These are phyloP conservation scores for Chionographis japonica DNA, from an alignment of 106 monocot genomes.

Conservation along the genomic window DNA sequence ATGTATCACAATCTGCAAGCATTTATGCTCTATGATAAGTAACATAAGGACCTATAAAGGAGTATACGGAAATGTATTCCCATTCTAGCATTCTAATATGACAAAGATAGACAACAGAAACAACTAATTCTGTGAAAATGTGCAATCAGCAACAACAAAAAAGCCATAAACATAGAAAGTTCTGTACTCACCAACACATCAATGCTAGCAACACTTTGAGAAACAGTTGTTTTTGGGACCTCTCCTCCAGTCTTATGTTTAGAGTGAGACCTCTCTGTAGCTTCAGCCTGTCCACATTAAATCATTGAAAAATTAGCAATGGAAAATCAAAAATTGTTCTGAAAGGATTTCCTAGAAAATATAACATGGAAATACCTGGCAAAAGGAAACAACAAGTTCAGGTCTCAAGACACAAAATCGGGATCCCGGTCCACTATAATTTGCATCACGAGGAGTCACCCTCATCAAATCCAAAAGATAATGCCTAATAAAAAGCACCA, in stretches of 20 bases:
- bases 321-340: neutral
- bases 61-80: too few relatives aligned
- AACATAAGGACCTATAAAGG: too few relatives aligned
- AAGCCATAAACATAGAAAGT: conserved; percentile 4
- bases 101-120: neutral
- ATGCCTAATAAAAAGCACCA: conserved; percentile 45
- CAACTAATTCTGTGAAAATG: neutral
- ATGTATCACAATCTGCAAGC: too few relatives aligned
- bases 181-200: conserved; percentile 24
- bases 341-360: neutral
- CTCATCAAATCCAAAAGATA: conserved; percentile 99
- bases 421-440: conserved; percentile 71
- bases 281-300: conserved; percentile 45
- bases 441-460: conserved; percentile 92
- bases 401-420: conserved; percentile 89
- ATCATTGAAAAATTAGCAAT: conserved; percentile 9
- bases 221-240: conserved; percentile 14
- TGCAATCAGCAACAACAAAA: neutral
- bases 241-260: conserved; percentile 15
- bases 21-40: too few relatives aligned
- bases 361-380: conserved; percentile 41
- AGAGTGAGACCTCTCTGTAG: conserved; percentile 18
- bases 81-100: neutral
- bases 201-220: conserved; percentile 9
- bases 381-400: conserved; percentile 79